phyloP scores from a whole-genome alignment of 2,329 filamentous ascomycete genomes.

The Cercospora sp. region DNA sequence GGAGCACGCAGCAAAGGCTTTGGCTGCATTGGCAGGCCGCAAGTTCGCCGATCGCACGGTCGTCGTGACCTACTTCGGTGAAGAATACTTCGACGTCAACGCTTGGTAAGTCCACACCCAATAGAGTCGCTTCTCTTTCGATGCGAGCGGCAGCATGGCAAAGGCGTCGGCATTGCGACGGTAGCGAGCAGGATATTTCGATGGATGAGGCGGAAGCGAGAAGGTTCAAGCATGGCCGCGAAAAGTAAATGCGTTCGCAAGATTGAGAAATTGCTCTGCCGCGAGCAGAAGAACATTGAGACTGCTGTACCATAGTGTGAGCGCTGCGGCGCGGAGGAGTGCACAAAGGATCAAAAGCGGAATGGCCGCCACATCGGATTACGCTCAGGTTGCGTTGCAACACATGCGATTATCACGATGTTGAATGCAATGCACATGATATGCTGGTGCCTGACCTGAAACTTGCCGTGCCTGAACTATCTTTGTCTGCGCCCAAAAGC shows the following conservation, averaged over 20 bases:
- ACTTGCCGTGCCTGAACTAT: constrained; percentile 11
- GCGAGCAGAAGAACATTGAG: not conserved
- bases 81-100: constrained; percentile 94
- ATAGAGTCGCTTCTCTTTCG: not conserved
- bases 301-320: constrained; percentile 11
- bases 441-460: constrained; percentile 8
- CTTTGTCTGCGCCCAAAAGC: constrained; percentile 6
- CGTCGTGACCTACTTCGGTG: constrained; percentile 93
- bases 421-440: not conserved
- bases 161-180: not conserved
- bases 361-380: not conserved
- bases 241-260: not conserved
- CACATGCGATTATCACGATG: not conserved
- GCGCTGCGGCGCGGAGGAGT: not conserved
- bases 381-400: not conserved
- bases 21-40: constrained; percentile 85
- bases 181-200: not conserved
- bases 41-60: constrained; percentile 97
- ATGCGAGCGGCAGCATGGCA: not conserved
- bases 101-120: constrained; percentile 66
- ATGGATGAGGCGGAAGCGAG: not conserved
- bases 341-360: constrained; percentile 10
- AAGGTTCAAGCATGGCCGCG: not conserved
- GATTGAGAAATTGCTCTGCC: not conserved
- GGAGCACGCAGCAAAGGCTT: constrained; percentile 77